Base-by-base conservation (phyloP, 805 yeast genomes). In the Yamadazyma ubonensis region DNA sequence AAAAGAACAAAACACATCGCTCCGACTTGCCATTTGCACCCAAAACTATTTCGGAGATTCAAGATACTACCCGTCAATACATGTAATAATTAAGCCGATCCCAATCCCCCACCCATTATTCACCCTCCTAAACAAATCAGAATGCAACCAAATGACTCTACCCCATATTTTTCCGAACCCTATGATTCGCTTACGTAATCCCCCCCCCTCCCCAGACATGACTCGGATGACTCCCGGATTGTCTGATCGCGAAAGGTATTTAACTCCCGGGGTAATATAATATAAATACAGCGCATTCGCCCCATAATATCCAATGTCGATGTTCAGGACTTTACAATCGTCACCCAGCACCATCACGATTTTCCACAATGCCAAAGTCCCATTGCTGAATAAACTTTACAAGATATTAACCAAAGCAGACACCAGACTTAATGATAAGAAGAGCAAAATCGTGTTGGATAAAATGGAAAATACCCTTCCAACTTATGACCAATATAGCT, bases 271-370 rank as follows among this genome's bases (percentile, higher is more conserved):
- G 35, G 35, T 27, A 27, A 23, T 10, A 18, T 20, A 12, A 10
- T 10, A 23, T 23, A 10, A 23, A 10, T 23, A 23, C 4, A 23
- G 9, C 26, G 12, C 26, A n/a, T 27, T 27, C 30, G 8, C 16
- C 30, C 30, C 4, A 27, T 15, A 7, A 33, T 30, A 9, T 14
- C 12, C 12, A 29, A 23, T 27, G 33, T 29, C 34, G 2, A 63
- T 69, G 45, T 69, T 69, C 52, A 67, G 59, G 58, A 59, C 71
- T 10, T 57, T 69, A 36, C 74, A 69, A 41, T 52, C 56, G 52
- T 55, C 68, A 8, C 71, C 73, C 5, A 70, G 71, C 31, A 65
- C 67, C 7, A 58, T 69, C 31, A 51, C 65, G 38, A 66, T 69
- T 28, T 69, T 68, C 55, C 73, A 68, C 52, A 65, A 65, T 49